Evolutionary conservation across 2,329 filamentous ascomycete species (phyloP), one percentile per base, ranked within the genome.

Genomic region (Immersiporthe knoxdaviesiana): DNA sequence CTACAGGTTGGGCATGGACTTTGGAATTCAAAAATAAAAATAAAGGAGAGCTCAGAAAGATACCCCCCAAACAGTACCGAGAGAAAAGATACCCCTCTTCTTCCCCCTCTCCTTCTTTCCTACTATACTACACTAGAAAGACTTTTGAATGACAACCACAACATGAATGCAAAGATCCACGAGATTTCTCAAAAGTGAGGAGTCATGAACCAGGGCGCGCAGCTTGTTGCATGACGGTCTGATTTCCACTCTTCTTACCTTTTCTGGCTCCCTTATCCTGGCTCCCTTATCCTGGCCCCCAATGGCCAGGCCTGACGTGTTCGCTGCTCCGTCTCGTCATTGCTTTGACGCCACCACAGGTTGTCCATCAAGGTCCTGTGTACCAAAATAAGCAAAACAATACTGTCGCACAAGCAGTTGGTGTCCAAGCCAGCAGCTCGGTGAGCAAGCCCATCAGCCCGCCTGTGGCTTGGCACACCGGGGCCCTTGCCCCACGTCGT

Each of bases 1-100:
- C 41, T 24, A 50, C 61, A 54, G 27, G 10, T 37, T 27, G 7
- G 63, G 47, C 47, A 54, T 52, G 63, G 32, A 47, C n/a, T 16
- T 27, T 30, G 63, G 41, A 39, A 27, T n/a, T n/a, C 5, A 8
- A 32, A 35, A 18, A 59, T 6, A 37, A 10, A 59, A n/a, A 0
- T 8, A 18, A 30, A 58, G 30, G 12, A n/a, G n/a, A n/a, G n/a
- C n/a, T n/a, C 56, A 59, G 32, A 59, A 35, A 30, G 56, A 59
- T 59, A 59, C 56, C 56, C 56, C 56, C 44, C 56, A 32, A 54
- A 56, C 52, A 56, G 52, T 30, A 30, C 30, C 30, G 21, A 59
- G 8, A 35, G 11, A n/a, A 35, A 21, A n/a, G 56, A 59, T 35
- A 59, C 32, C 30, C 56, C 56, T 11, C 56, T 8, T 47, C 56